Base-by-base conservation (phyloP, 2,329 filamentous ascomycete genomes). In the Pseudovirgaria hyperparasitica region DNA sequence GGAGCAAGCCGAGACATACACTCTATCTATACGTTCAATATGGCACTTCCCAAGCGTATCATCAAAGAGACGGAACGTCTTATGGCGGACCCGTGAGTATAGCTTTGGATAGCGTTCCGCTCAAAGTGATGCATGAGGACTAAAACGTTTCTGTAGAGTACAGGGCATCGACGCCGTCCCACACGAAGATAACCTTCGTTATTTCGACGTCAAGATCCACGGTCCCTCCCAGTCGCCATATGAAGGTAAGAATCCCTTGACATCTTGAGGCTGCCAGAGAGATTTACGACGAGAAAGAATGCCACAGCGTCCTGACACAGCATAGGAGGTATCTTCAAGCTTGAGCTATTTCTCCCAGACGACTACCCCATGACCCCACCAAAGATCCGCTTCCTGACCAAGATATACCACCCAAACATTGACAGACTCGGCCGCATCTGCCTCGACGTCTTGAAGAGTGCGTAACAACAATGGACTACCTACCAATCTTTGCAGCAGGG, bases 361-460 rank as follows among this genome's bases (percentile, higher is more conserved):
- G 90, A 98, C 62, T 98, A 98, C 55, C 90, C 90, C 22, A 98
- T 98, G 90, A 93, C 85, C 18, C 87, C 90, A 28, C 90, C 90
- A 23, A 94, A 94, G 67, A 94, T 98, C 50, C 82, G 90, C 29
- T 98, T 98, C 60, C 67, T 98, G 27, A 98, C 92, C 44, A 94
- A 93, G 62, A 96, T 98, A 56, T 98, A 96, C 60, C 92, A 98
- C 55, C 90, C 90, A 27, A 98, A 98, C 55, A 94, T 98, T 43
- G 90, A 98, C 55, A 92, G 92, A 59, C 73, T 98, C 2, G 90
- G 90, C 34, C 80, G 90, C 34, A 98, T 98, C 58, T 98, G 92
- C 52, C 63, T 98, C 26, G 90, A 98, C 52, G 90, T 98, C 18
- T 62, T 98, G 31, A 98, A 98, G 67, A 93, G 90, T 92, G 63